Conservation (phyloP, 441 rosid species). For the Bruguiera hainesii region DNA sequence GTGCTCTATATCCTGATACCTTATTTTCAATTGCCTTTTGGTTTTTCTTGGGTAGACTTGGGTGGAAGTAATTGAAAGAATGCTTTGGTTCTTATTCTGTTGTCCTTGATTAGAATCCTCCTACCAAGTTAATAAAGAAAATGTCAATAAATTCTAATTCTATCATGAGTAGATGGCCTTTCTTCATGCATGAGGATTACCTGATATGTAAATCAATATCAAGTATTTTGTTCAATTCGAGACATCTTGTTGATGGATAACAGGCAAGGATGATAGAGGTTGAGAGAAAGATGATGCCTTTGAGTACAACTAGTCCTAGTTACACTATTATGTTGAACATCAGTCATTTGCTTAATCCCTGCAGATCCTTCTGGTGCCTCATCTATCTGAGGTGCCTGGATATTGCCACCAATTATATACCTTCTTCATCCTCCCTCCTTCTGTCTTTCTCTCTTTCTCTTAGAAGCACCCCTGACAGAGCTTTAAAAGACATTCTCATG, state of each 20-base stretch:
- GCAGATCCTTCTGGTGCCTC: background rate
- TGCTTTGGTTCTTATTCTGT: background rate
- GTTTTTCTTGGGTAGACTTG: slow-evolving; percentile 1
- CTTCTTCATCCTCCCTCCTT: too few species aligned
- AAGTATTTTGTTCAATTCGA: background rate
- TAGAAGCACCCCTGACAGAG: too few species aligned
- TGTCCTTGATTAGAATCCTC: background rate
- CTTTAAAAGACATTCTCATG: too few species aligned
- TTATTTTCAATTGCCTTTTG: background rate
- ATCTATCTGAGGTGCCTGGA: too few species aligned
- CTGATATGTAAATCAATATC: too few species aligned
- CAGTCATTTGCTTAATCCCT: too few species aligned
- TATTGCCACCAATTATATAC: too few species aligned
- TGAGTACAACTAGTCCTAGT: background rate
- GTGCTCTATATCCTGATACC: slow-evolving; percentile 6
- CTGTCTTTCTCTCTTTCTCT: background rate
- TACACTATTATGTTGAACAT: background rate
- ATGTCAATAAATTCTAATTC: too few species aligned
- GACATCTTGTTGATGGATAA: background rate
- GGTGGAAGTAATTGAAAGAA: slow-evolving; percentile 30
- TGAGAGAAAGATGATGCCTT: background rate
- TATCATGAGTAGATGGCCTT: too few species aligned
- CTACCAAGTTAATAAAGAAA: too few species aligned
- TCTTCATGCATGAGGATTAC: too few species aligned
- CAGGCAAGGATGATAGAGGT: too few species aligned